These are phyloP conservation scores for Chondrostereum purpureum DNA, from an alignment of 1,284 basidiomycete species.

Conservation along the genomic window DNA sequence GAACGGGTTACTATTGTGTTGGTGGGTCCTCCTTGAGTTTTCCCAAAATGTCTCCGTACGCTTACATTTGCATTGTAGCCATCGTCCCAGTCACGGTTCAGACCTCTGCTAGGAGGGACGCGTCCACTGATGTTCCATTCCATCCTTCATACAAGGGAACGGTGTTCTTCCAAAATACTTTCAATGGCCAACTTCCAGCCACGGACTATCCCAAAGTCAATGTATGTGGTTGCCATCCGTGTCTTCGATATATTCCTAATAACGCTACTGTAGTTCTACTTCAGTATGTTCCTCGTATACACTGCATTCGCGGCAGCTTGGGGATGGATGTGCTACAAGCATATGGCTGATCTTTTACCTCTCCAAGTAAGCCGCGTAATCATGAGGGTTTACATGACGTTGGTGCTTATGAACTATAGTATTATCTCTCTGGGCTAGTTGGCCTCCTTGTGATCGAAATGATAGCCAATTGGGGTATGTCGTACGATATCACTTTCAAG, in stretches of 20 bases:
- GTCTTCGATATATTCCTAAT: slow-evolving; percentile 4
- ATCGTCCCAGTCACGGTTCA: slow-evolving; percentile 79
- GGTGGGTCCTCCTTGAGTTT: slow-evolving; percentile 57
- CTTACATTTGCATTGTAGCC: slow-evolving; percentile 40
- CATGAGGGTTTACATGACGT: slow-evolving; percentile 2
- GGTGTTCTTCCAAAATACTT: slow-evolving; percentile 85
- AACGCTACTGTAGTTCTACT: slow-evolving; percentile 68
- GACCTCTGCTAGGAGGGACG: slow-evolving; percentile 26
- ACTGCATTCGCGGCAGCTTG: slow-evolving; percentile 63
- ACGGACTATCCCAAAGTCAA: slow-evolving; percentile 98
- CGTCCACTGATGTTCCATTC: slow-evolving; percentile 42
- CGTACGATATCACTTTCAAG: no score
- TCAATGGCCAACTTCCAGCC: slow-evolving; percentile 85
- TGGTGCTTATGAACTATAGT: slow-evolving; percentile 38
- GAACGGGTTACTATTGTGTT: slow-evolving; percentile 94
- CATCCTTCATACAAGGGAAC: slow-evolving; percentile 81
- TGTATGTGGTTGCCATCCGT: slow-evolving; percentile 41
- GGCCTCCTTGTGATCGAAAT: slow-evolving; percentile 90
- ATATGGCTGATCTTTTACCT: slow-evolving; percentile 79
- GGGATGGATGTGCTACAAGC: slow-evolving; percentile 81
- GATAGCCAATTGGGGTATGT: slow-evolving; percentile 78
- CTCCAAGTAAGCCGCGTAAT: slow-evolving; percentile 54
- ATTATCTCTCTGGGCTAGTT: slow-evolving; percentile 91
- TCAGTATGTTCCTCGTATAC: slow-evolving; percentile 77
- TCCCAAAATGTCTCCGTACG: slow-evolving; percentile 1